Base-by-base conservation (phyloP, 306 rosid genomes). In the Castanea crenata region DNA sequence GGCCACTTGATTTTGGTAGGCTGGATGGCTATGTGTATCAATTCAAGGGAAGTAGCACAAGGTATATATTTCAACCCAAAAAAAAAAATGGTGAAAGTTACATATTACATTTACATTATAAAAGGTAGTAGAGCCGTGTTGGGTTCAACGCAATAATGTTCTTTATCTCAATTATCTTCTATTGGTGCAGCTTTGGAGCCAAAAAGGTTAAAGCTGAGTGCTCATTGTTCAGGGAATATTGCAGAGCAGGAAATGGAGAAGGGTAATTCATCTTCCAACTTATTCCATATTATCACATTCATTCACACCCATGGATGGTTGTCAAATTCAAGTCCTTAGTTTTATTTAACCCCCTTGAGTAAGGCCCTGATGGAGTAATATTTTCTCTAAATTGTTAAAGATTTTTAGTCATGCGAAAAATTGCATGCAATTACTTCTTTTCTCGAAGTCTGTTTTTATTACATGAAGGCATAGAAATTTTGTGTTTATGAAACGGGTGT, bases 31-130 rank as follows among this genome's bases (percentile, higher is more conserved):
- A 80, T 16, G 89, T 94, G 93, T 97, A 94, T 77, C 94, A 94
- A 74, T 83, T 94, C 83, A 94, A 82, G 81, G 98, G 97, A 86
- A 94, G 97, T 81, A 94, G 96, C 88, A 87, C 98, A 80, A 94
- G 97, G 97, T 92, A 86, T 69, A 25, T 5, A 59, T 59, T 2
- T 34, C 35, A 54, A 41, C 46, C 46, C 5, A 32, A 6, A 38
- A 41, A 38, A 38, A 52, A 41, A 55, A 19, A 3, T 64, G n/a
- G 35, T 11, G 57, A 68, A 21, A 57, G 78, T 18, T 23, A 78
- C 62, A 63, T 32, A 13, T 31, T 18, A 67, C 34, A 25, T 14
- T 27, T 27, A 52, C 12, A 49, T 49, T 49, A 49, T 49, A 16
- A 12, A 49, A 49, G 63, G 82, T 59, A 29, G 41, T 8, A 41